Evolutionary conservation across 495 filamentous ascomycete genomes (phyloP).

Genomic region (Neurospora discreta): DNA sequence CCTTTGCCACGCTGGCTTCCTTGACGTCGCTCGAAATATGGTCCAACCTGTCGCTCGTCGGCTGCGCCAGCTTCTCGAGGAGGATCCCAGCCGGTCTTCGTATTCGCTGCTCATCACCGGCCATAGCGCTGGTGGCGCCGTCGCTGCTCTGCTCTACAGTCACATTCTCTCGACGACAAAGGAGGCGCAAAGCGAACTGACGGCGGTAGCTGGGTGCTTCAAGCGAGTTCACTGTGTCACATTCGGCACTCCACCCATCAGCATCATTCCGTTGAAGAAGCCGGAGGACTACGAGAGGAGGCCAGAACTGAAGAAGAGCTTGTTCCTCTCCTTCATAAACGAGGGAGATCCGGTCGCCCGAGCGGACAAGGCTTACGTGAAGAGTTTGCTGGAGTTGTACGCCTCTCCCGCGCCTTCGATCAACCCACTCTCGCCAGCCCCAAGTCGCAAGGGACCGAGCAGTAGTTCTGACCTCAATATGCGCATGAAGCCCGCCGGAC

Average conservation of each 20-base stretch:
- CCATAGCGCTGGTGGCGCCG: slow-evolving; percentile 73
- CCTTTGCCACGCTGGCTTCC: slow-evolving; percentile 66
- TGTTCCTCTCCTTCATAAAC: slow-evolving; percentile 71
- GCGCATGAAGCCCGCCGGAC: slow-evolving; percentile 11
- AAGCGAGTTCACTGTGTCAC: slow-evolving; percentile 70
- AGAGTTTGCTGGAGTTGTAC: slow-evolving; percentile 59
- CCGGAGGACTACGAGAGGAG: slow-evolving; percentile 26
- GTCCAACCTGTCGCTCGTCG: slow-evolving; percentile 56
- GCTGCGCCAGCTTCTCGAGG: slow-evolving; percentile 53
- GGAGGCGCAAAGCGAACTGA: slow-evolving; percentile 51
- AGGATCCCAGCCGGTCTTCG: slow-evolving; percentile 52
- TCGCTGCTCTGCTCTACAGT: slow-evolving; percentile 64
- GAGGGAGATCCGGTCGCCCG: slow-evolving; percentile 73
- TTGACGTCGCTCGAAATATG: slow-evolving; percentile 66
- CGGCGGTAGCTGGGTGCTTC: slow-evolving; percentile 53
- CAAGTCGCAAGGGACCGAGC: slow-evolving; percentile 5
- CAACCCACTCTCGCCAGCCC: not conserved
- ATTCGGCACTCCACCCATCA: slow-evolving; percentile 70
- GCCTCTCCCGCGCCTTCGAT: slow-evolving; percentile 44
- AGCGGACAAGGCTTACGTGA: slow-evolving; percentile 64
- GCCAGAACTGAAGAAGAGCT: slow-evolving; percentile 41
- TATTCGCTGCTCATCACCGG: slow-evolving; percentile 73
- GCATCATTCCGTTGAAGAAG: slow-evolving; percentile 52
- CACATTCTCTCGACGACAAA: slow-evolving; percentile 58
- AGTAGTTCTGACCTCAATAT: not conserved